Evolutionary conservation across 352 stramenopile genomes (phyloP).

Genomic region (Globisporangium solare): DNA sequence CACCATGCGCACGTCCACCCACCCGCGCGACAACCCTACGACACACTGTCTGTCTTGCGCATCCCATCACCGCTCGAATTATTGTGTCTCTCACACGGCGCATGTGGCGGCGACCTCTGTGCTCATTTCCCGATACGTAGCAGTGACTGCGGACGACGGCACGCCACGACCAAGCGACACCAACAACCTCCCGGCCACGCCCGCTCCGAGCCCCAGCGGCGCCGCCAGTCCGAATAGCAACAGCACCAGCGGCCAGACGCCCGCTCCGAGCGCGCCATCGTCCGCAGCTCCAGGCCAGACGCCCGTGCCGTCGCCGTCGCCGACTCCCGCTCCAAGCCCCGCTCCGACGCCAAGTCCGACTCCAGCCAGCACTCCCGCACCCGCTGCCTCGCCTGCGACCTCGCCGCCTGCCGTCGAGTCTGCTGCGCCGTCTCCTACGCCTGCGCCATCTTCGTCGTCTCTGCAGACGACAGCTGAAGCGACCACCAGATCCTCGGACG

Average conservation of each 20-base stretch:
- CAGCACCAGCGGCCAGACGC: conserved; percentile 9
- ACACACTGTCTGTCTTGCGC: background rate
- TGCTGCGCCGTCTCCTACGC: background rate
- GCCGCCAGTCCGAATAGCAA: background rate
- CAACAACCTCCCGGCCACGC: conserved; percentile 25
- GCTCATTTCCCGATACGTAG: background rate
- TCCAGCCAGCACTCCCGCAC: background rate
- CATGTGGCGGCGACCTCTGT: background rate
- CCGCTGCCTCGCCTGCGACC: too few species aligned
- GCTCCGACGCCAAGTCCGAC: conserved; percentile 5
- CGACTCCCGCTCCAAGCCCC: too few species aligned
- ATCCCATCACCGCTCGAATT: background rate
- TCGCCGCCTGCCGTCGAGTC: background rate
- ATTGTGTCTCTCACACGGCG: background rate
- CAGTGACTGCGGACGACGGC: background rate
- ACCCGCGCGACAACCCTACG: background rate
- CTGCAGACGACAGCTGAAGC: background rate
- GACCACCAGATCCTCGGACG: conserved; percentile 3
- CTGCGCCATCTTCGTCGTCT: conserved; percentile 1
- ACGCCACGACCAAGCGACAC: conserved; percentile 22
- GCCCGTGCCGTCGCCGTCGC: background rate
- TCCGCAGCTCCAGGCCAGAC: conserved; percentile 6
- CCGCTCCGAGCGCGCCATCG: background rate
- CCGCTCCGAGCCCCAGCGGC: conserved; percentile 5
- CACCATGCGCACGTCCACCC: background rate